Evolutionary conservation across 805 yeast species (phyloP), one percentile per base, ranked within the genome.

Genomic region (Starmera quercuum): DNA sequence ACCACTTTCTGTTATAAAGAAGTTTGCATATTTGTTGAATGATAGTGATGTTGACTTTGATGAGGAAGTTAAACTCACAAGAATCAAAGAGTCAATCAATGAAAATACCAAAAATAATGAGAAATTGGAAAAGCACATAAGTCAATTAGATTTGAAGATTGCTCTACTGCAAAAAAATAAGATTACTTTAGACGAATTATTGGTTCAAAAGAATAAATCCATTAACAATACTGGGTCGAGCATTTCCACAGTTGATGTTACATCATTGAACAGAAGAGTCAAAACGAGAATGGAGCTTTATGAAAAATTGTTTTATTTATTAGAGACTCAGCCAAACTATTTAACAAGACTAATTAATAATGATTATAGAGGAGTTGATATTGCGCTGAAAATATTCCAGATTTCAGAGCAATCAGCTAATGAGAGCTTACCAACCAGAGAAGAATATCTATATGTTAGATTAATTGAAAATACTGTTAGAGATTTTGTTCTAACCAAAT

Each of bases 281-380:
- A 62, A 68, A 38, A 66, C 65, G 17, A 65, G 84, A 38, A 63
- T 78, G 32, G 87, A 79, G 39, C 56, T 75, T 1, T 83, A 82
- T 55, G 95, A 81, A 46, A 81, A 83, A 16, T 51, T 90, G 33
- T 78, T 92, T 45, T 92, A 81, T 49, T 59, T 90, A 18, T 56
- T 92, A 29, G 97, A 92, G 53, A 83, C 95, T 0, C 85, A 84
- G 47, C 83, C 95, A 0, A 53, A 56, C 1, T 90, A 90, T 48
- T 67, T 88, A 50, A 65, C 77, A 2, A 59, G 75, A 11, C 54
- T 85, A 23, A 71, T 75, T 35, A 54, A 61, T 12, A 46, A 55
- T 8, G 56, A 60, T 26, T 42, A 41, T 25, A 45, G 52, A 31
- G 56, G 54, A 30, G 44, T 42, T 30, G 52, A 49, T 30, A 31